phyloP scores from a whole-genome alignment of 2,329 filamentous ascomycete species.

The Teratosphaeria destructans region DNA sequence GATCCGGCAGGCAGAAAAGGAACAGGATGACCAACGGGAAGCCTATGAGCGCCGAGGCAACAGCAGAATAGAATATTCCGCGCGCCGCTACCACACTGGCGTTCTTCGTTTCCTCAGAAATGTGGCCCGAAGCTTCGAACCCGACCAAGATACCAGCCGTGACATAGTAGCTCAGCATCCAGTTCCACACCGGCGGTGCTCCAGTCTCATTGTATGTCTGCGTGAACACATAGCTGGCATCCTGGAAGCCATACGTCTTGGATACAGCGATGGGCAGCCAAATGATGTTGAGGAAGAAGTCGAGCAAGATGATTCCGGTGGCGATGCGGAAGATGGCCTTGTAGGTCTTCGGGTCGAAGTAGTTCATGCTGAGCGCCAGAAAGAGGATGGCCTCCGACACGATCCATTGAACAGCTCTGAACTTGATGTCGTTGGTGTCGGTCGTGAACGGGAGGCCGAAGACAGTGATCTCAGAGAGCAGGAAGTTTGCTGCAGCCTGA shows the following conservation, averaged over 20 bases:
- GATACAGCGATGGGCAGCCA: constrained; percentile 50
- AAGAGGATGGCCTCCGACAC: constrained; percentile 37
- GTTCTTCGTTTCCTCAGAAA: constrained; percentile 52
- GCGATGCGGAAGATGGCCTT: constrained; percentile 43
- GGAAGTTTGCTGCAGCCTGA: constrained; percentile 30
- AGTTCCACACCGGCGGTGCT: constrained; percentile 48
- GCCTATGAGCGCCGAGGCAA: constrained; percentile 46
- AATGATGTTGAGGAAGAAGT: constrained; percentile 50
- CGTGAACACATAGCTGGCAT: constrained; percentile 49
- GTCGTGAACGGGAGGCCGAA: constrained; percentile 47
- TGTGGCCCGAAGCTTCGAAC: constrained; percentile 51
- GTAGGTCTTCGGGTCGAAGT: constrained; percentile 31
- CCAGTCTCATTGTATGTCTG: constrained; percentile 46
- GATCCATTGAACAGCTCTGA: constrained; percentile 52
- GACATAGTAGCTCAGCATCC: constrained; percentile 52
- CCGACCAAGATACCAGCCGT: constrained; percentile 52
- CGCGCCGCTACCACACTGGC: constrained; percentile 45
- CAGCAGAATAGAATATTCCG: constrained; percentile 52
- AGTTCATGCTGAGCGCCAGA: constrained; percentile 30
- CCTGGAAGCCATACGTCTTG: constrained; percentile 48
- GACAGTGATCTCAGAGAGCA: constrained; percentile 43
- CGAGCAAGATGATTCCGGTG: constrained; percentile 42
- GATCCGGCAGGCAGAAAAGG: constrained; percentile 47
- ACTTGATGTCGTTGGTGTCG: constrained; percentile 43
- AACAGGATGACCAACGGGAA: constrained; percentile 48